Base-by-base conservation (phyloP, 2,329 filamentous ascomycete genomes). In the Rhynchosporium agropyri region DNA sequence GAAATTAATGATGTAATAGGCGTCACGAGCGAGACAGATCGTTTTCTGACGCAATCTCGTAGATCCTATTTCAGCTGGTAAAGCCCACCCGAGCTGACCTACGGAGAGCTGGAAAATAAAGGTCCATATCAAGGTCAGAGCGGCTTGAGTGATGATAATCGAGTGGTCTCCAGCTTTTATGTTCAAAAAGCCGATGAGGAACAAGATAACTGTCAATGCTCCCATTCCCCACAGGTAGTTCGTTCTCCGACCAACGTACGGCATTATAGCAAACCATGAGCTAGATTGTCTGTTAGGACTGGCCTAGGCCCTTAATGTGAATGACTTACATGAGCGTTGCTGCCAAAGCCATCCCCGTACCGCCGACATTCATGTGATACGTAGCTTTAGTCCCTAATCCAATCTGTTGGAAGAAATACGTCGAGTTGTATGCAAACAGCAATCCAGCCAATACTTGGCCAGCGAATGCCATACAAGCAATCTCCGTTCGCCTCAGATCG, bases 381-480 rank as follows among this genome's bases (percentile, higher is more conserved):
- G 80, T 75, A 3, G 75, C 73, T 29, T 76, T 74, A 0, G 79
- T 76, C 1, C 74, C 69, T 33, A 85, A 71, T 0, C 83, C 83
- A 1, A 82, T 83, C 65, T 83, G 79, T 64, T 81, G 75, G 72
- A 85, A 86, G 70, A 80, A 81, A 69, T 84, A 85, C 2, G 83
- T 87, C 2, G 83, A 84, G 64, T 87, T 88, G 64, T 84, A 84
- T 60, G 85, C 83, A 62, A 88, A 81, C 26, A 84, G 83, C 64
- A 84, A 83, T 13, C 86, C 84, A 56, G 80, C 83, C 3, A 88
- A 76, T n/a, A 86, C 84, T 70, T 88, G 85, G 1, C 84, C 84
- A 10, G 82, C 80, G 75, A 86, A 88, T 5, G 84, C 83, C 69
- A 85, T 84, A 58, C 78, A 75, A 0, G 79, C 78, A 33, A 83